These are phyloP conservation scores for Psilocybe mexicana DNA, from an alignment of 1,284 basidiomycete species.

Conservation along the genomic window DNA sequence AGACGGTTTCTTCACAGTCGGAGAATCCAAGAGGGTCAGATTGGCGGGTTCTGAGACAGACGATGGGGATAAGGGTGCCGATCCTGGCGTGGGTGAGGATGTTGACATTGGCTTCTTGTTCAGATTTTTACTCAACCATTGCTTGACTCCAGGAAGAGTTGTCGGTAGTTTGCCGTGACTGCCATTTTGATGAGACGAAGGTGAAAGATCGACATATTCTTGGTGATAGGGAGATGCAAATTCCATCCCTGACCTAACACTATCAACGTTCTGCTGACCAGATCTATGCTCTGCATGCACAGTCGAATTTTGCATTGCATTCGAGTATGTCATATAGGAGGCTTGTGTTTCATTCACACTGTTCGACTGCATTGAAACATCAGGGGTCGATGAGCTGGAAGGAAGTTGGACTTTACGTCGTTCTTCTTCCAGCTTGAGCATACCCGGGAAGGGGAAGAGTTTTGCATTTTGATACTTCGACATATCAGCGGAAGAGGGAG, in stretches of 20 bases:
- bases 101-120: slow-evolving; percentile 46
- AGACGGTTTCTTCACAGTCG: slow-evolving; percentile 50
- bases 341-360: slow-evolving; percentile 46
- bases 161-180: slow-evolving; percentile 60
- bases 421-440: slow-evolving; percentile 74
- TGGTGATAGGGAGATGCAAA: slow-evolving; percentile 46
- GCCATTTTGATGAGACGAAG: slow-evolving; percentile 38
- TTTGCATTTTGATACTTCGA: slow-evolving; percentile 75
- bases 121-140: slow-evolving; percentile 66
- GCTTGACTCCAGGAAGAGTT: slow-evolving; percentile 72
- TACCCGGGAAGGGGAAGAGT: slow-evolving; percentile 87
- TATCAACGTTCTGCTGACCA: slow-evolving; percentile 69
- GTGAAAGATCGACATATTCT: slow-evolving; percentile 50
- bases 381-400: slow-evolving; percentile 63
- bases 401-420: slow-evolving; percentile 48
- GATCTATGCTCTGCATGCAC: slow-evolving; percentile 56
- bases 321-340: slow-evolving; percentile 49
- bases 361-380: slow-evolving; percentile 48
- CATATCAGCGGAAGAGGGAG: slow-evolving; percentile 56
- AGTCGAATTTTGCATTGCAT: slow-evolving; percentile 52
- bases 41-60: slow-evolving; percentile 30
- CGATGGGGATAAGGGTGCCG: slow-evolving; percentile 31
- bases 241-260: slow-evolving; percentile 45
- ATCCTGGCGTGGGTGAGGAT: slow-evolving; percentile 36
- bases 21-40: slow-evolving; percentile 23